Conservation (phyloP, 805 yeast genomes). For the Ogataea dorogensis region DNA sequence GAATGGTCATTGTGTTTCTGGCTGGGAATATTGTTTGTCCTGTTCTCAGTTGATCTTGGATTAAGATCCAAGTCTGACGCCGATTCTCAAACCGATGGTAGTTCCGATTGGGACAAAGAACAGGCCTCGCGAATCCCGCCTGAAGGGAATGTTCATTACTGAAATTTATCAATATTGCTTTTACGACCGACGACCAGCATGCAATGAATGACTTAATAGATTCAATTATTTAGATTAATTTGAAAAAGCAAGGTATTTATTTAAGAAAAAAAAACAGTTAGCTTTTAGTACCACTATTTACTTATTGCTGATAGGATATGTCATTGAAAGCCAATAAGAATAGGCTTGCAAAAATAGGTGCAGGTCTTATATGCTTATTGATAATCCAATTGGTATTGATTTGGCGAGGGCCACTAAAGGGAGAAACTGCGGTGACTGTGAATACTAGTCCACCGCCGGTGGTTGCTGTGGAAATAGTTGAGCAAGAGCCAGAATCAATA, state of each 20-base stretch:
- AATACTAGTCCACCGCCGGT: conserved; percentile 1
- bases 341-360: conserved; percentile 4
- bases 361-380: conserved; percentile 1
- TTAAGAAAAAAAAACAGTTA: too few relatives aligned
- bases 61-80: conserved; percentile 12
- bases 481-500: neutral
- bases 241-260: neutral
- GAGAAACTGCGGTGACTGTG: neutral
- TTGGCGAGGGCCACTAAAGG: neutral
- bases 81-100: conserved; percentile 5
- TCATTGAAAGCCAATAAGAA: conserved; percentile 1
- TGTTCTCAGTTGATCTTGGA: conserved; percentile 64
- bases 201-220: neutral
- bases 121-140: neutral
- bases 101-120: conserved; percentile 8
- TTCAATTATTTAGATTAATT: neutral
- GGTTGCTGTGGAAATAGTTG: conserved; percentile 2
- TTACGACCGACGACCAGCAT: conserved; percentile 1
- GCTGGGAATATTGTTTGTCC: conserved; percentile 67
- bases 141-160: conserved; percentile 7
- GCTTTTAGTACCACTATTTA: too few relatives aligned
- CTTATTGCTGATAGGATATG: conserved; percentile 1
- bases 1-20: conserved; percentile 90
- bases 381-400: neutral
- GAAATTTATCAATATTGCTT: neutral